Conservation (phyloP, 768 basidiomycete genomes). For the Rhizopogon vulgaris region DNA sequence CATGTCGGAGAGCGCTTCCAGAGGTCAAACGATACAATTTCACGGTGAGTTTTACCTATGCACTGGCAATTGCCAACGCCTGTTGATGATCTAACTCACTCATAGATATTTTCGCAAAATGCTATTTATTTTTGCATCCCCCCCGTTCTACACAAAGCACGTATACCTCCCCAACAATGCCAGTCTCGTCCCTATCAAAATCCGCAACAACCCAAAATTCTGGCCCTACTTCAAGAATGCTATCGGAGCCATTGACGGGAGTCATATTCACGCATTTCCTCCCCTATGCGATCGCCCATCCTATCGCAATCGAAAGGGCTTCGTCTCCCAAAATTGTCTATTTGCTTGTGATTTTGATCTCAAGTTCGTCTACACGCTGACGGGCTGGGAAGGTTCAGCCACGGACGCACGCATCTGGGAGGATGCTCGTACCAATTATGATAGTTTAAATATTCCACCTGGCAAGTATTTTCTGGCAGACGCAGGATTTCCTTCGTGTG, state of each 20-base stretch:
- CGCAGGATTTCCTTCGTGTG: background rate
- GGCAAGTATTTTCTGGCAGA: conserved; percentile 25
- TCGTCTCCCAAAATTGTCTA: conserved; percentile 11
- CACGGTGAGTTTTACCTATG: too few relatives aligned
- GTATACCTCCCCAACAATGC: conserved; percentile 14
- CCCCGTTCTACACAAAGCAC: conserved; percentile 19
- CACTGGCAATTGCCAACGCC: too few relatives aligned
- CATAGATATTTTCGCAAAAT: conserved; percentile 19
- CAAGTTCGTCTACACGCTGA: conserved; percentile 10
- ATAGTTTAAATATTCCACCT: conserved; percentile 16
- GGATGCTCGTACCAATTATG: conserved; percentile 1
- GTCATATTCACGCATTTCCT: conserved; percentile 10
- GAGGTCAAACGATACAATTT: too few relatives aligned
- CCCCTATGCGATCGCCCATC: conserved; percentile 7
- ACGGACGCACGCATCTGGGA: conserved; percentile 7
- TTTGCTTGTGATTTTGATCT: conserved; percentile 12
- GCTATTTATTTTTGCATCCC: conserved; percentile 13
- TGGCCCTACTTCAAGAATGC: conserved; percentile 25
- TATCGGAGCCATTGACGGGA: conserved; percentile 22
- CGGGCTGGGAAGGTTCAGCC: conserved; percentile 15
- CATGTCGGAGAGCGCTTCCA: too few relatives aligned
- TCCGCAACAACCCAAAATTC: conserved; percentile 20
- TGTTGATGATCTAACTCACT: too few relatives aligned
- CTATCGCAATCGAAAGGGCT: conserved; percentile 12
- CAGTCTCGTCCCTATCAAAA: conserved; percentile 13